Conservation (phyloP, 169 alveolate genomes). For the Plasmodium gallinaceum region DNA sequence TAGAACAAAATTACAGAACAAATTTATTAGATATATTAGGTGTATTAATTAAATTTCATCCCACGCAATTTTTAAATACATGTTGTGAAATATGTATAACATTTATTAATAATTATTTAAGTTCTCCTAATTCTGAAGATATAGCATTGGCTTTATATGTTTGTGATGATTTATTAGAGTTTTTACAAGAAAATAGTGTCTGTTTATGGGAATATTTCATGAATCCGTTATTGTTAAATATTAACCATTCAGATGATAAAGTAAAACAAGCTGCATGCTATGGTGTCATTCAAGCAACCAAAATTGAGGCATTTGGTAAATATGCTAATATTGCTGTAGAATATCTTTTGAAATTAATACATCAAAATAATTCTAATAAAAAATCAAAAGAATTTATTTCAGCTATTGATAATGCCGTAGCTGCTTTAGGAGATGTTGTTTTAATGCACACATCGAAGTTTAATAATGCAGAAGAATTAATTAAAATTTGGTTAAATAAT, state of each 20-base stretch:
- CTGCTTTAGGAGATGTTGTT: constrained; percentile 90
- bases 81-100: constrained; percentile 82
- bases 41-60: constrained; percentile 86
- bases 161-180: constrained; percentile 88
- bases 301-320: constrained; percentile 82
- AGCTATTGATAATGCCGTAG: constrained; percentile 91
- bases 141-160: constrained; percentile 87
- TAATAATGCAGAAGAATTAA: constrained; percentile 79
- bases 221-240: constrained; percentile 79
- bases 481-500: constrained; percentile 81
- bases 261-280: constrained; percentile 89
- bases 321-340: constrained; percentile 83
- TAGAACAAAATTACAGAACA: constrained; percentile 86
- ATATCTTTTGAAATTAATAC: constrained; percentile 56
- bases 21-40: constrained; percentile 86
- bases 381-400: constrained; percentile 81
- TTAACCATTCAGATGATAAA: constrained; percentile 82
- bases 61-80: constrained; percentile 85
- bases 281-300: constrained; percentile 86
- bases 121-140: constrained; percentile 82
- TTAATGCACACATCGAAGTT: constrained; percentile 82
- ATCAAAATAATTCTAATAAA: constrained; percentile 50
- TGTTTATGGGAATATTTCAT: constrained; percentile 84
- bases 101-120: constrained; percentile 78
- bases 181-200: constrained; percentile 81